phyloP scores from a whole-genome alignment of 495 filamentous ascomycete species.

The Bryoglossum gracile region DNA sequence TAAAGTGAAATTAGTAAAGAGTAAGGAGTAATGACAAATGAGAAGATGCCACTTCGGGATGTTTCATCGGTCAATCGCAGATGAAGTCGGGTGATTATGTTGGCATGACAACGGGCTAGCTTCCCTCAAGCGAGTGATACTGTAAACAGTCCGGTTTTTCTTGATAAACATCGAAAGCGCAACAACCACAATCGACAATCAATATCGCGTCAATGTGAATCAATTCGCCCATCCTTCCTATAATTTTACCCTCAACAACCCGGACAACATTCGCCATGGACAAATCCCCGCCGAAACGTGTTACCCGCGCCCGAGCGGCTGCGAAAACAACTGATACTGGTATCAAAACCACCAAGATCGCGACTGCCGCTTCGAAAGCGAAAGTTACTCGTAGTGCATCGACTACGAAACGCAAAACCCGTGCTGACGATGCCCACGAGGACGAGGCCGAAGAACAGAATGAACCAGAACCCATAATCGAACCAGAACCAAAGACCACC shows the following conservation, averaged over 20 bases:
- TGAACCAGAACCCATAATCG: constrained; percentile 26
- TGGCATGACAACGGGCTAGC: constrained; percentile 8
- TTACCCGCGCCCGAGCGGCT: constrained; percentile 52
- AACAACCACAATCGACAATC: constrained; percentile 1
- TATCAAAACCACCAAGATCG: constrained; percentile 28
- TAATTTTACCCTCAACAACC: neutral
- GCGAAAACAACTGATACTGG: constrained; percentile 32
- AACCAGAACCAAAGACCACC: constrained; percentile 23
- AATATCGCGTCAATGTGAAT: constrained; percentile 14
- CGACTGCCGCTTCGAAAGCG: constrained; percentile 33
- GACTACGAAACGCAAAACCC: constrained; percentile 39
- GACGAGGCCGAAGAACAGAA: constrained; percentile 27
- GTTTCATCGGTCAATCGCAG: too few relatives aligned
- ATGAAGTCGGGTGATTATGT: constrained; percentile 1
- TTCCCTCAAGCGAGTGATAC: neutral
- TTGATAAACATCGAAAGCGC: constrained; percentile 7
- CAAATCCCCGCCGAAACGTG: constrained; percentile 49
- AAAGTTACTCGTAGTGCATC: constrained; percentile 29
- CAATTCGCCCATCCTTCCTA: neutral
- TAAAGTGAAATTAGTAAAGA: too few relatives aligned
- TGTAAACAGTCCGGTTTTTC: neutral
- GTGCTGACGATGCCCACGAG: constrained; percentile 36
- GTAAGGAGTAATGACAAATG: too few relatives aligned
- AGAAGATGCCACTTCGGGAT: neutral
- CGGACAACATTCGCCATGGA: constrained; percentile 31